phyloP scores from a whole-genome alignment of 2,329 filamentous ascomycete species.

The Esteya vermicola region DNA sequence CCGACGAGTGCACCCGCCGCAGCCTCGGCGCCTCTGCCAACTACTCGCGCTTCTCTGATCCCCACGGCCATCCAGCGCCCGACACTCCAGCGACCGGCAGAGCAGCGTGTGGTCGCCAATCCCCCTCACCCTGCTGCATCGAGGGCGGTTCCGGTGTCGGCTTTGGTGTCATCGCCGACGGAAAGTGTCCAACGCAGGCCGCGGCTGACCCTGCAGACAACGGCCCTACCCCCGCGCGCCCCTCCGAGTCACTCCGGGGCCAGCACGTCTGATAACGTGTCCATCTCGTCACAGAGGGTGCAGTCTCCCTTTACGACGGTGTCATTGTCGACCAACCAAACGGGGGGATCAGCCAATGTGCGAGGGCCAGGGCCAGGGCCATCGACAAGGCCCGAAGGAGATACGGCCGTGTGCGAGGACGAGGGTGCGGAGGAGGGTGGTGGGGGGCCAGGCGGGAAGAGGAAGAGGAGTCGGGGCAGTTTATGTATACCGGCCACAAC shows the following conservation, averaged over 20 bases:
- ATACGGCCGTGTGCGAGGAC: background rate
- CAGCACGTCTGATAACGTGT: conserved; percentile 5
- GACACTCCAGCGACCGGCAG: too few species aligned
- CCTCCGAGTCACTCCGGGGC: background rate
- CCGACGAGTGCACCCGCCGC: background rate
- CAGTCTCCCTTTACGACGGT: conserved; percentile 8
- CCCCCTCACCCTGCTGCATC: background rate
- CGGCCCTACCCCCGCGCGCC: too few species aligned
- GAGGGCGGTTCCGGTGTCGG: background rate
- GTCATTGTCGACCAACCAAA: conserved; percentile 2
- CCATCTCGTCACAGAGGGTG: conserved; percentile 6
- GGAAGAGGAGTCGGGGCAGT: too few species aligned
- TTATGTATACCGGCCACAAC: too few species aligned
- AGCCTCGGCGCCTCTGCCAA: too few species aligned
- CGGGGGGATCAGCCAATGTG: conserved; percentile 7
- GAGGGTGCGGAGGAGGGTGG: conserved; percentile 32
- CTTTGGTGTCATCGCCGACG: background rate
- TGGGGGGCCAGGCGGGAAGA: too few species aligned
- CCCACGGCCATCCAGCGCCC: too few species aligned
- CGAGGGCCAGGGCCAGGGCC: too few species aligned
- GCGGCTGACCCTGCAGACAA: too few species aligned
- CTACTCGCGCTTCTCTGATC: too few species aligned
- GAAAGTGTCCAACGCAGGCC: too few species aligned
- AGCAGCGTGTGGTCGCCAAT: too few species aligned
- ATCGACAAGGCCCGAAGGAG: background rate